Conservation (phyloP, 1,284 basidiomycete species). For the Sparassis latifolia region DNA sequence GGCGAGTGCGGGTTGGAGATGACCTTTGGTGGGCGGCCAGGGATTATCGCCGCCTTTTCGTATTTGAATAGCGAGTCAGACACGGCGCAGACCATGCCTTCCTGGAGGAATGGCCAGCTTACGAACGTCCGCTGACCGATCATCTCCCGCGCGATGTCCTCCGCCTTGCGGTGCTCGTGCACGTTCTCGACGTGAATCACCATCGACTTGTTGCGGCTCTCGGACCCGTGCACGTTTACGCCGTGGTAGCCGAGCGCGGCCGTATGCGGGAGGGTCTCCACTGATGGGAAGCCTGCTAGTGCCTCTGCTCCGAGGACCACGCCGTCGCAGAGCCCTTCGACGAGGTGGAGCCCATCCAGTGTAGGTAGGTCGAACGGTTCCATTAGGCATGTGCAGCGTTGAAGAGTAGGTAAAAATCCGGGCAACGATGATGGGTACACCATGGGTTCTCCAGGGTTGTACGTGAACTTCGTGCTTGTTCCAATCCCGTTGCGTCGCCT, state of each 20-base stretch:
- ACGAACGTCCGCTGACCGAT: constrained; percentile 77
- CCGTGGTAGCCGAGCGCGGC: constrained; percentile 78
- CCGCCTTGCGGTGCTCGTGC: constrained; percentile 60
- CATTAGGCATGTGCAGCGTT: constrained; percentile 75
- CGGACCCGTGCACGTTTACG: constrained; percentile 91
- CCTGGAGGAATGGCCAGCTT: constrained; percentile 93
- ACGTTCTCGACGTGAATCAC: constrained; percentile 80
- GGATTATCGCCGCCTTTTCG: constrained; percentile 59
- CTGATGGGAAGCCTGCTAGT: constrained; percentile 92
- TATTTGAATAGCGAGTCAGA: constrained; percentile 89
- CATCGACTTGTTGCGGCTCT: constrained; percentile 90
- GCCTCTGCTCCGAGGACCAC: constrained; percentile 84
- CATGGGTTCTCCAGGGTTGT: constrained; percentile 56
- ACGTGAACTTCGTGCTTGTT: constrained; percentile 76
- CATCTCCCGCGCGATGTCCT: constrained; percentile 72
- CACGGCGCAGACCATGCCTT: constrained; percentile 83
- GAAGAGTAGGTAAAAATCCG: constrained; percentile 91
- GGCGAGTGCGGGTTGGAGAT: constrained; percentile 68
- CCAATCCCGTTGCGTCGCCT: constrained; percentile 73
- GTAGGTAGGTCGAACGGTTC: constrained; percentile 84
- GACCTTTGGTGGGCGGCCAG: constrained; percentile 49
- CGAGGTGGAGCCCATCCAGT: constrained; percentile 79
- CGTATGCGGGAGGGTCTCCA: constrained; percentile 83
- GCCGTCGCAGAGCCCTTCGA: constrained; percentile 85
- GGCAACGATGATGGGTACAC: constrained; percentile 87